Conservation (phyloP, 2,329 filamentous ascomycete species). For the Sclerotinia glacialis region DNA sequence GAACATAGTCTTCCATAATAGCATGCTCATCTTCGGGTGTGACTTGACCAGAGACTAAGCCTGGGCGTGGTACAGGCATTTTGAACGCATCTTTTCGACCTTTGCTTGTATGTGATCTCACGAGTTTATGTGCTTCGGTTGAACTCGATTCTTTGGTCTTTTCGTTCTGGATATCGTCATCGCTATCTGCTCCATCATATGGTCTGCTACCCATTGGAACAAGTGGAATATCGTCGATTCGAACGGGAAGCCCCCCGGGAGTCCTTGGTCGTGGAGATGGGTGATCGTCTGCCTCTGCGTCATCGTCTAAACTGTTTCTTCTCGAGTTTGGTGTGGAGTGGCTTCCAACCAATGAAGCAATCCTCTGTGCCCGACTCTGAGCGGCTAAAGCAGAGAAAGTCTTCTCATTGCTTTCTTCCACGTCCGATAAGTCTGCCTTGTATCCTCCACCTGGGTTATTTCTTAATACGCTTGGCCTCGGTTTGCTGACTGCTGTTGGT, state of each 20-base stretch:
- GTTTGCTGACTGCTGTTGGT: conserved; percentile 25
- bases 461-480: conserved; percentile 34
- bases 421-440: conserved; percentile 22
- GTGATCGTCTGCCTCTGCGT: conserved; percentile 31
- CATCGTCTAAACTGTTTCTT: conserved; percentile 35
- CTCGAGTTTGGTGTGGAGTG: conserved; percentile 39
- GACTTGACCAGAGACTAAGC: conserved; percentile 45
- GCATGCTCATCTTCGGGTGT: conserved; percentile 44
- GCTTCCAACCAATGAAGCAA: conserved; percentile 36
- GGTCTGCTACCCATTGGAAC: conserved; percentile 33
- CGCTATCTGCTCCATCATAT: conserved; percentile 32
- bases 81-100: conserved; percentile 27
- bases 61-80: conserved; percentile 26
- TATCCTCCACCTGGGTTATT: conserved; percentile 25
- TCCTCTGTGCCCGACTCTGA: conserved; percentile 37
- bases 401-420: conserved; percentile 35
- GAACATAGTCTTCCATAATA: conserved; percentile 60
- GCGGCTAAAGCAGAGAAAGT: conserved; percentile 37
- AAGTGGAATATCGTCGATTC: conserved; percentile 39
- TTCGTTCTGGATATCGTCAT: conserved; percentile 31
- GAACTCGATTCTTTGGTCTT: conserved; percentile 31
- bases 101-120: conserved; percentile 43
- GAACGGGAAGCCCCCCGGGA: conserved; percentile 29
- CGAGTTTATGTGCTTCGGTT: conserved; percentile 47
- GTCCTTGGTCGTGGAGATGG: conserved; percentile 16